Conservation (phyloP, 2,329 filamentous ascomycete genomes). For the Fusarium metavorans region DNA sequence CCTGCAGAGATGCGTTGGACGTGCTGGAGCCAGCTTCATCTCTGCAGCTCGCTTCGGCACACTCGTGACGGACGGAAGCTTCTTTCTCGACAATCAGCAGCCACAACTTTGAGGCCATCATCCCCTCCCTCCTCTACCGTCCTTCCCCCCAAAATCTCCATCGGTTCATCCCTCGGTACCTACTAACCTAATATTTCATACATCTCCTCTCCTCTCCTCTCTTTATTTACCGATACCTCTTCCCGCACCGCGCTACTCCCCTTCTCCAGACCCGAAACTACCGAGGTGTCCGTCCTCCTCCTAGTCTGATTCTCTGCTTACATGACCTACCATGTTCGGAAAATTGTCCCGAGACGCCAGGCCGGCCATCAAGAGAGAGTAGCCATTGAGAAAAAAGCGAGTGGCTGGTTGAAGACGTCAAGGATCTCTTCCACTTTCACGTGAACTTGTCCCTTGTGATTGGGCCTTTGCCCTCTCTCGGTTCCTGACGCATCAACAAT, state of each 20-base stretch:
- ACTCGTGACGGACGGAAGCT: not conserved
- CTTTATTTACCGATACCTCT: slow-evolving; percentile 1
- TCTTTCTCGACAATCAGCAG: not conserved
- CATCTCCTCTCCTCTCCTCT: not conserved
- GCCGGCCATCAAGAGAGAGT: not conserved
- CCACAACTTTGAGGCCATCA: not conserved
- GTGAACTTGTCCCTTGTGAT: slow-evolving; percentile 27
- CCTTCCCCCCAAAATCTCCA: not conserved
- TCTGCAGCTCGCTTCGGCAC: slow-evolving; percentile 10
- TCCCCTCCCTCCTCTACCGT: not conserved
- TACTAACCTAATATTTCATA: not conserved
- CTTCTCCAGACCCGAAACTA: slow-evolving; percentile 20
- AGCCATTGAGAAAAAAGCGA: slow-evolving; percentile 28
- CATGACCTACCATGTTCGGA: slow-evolving; percentile 31
- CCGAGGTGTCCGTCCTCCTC: slow-evolving; percentile 19
- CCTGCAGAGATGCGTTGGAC: slow-evolving; percentile 11
- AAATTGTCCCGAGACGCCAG: slow-evolving; percentile 26
- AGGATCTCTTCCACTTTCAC: slow-evolving; percentile 26
- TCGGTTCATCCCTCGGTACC: slow-evolving; percentile 2
- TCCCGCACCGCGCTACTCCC: slow-evolving; percentile 22
- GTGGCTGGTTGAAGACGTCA: slow-evolving; percentile 32
- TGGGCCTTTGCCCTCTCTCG: not conserved
- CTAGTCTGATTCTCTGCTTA: not conserved
- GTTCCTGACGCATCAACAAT: slow-evolving; percentile 1
- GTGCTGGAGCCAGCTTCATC: slow-evolving; percentile 27